Evolutionary conservation across 345 rosid species (phyloP).

Genomic region (Hypericum androsaemum): DNA sequence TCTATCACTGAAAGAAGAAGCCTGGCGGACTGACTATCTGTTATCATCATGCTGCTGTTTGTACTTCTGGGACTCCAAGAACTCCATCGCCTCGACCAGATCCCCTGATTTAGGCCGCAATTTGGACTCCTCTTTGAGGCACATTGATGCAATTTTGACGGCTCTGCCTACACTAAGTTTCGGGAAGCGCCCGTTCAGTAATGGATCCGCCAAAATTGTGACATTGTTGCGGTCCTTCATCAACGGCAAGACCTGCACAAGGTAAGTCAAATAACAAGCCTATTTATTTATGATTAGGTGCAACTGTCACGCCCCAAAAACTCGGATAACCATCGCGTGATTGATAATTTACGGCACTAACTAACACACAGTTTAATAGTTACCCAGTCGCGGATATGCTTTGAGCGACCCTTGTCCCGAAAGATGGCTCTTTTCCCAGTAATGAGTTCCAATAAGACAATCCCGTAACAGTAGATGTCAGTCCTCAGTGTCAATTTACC

Average conservation of each 20-base stretch:
- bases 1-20: too few species aligned
- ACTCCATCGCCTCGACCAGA: not conserved
- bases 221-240: not conserved
- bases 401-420: not conserved
- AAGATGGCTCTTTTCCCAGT: not conserved
- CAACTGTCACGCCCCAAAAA: not conserved
- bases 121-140: not conserved
- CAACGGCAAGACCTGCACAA: not conserved
- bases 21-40: too few species aligned
- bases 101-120: not conserved
- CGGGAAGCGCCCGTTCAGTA: not conserved
- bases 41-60: not conserved
- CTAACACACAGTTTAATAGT: too few species aligned
- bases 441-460: conserved; percentile 1
- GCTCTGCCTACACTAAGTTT: not conserved
- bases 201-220: not conserved
- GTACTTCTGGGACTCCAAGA: conserved; percentile 4
- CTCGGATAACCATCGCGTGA: too few species aligned
- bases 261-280: not conserved
- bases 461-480: not conserved
- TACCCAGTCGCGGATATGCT: not conserved
- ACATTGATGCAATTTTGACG: not conserved
- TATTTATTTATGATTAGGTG: not conserved
- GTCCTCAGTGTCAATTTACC: not conserved
- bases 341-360: not conserved